phyloP scores from a whole-genome alignment of 441 rosid species.

The Raphanus hybrid region DNA sequence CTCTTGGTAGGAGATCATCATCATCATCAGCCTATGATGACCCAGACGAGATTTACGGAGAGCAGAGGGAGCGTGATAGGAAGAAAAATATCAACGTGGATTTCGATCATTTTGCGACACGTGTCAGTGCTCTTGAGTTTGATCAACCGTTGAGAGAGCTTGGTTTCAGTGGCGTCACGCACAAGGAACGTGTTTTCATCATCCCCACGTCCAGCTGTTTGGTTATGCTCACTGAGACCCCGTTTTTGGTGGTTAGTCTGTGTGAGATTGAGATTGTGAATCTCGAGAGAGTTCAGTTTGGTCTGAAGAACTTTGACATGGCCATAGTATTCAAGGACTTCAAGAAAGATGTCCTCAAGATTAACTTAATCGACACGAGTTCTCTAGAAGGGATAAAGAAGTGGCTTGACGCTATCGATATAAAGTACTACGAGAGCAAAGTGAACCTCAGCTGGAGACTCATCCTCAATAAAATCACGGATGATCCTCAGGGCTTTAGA shows the following conservation, averaged over 20 bases:
- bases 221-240: neutral
- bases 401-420: neutral
- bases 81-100: slow-evolving; percentile 88
- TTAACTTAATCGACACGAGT: neutral
- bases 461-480: neutral
- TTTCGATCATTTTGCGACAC: slow-evolving; percentile 77
- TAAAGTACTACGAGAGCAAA: neutral
- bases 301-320: neutral
- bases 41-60: slow-evolving; percentile 95
- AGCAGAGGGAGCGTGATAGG: slow-evolving; percentile 82
- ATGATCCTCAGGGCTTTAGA: neutral
- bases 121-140: slow-evolving; percentile 90
- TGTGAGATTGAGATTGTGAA: neutral
- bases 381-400: neutral
- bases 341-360: neutral
- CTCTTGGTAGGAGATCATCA: neutral
- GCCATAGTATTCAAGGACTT: neutral
- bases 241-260: neutral
- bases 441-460: neutral
- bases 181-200: neutral
- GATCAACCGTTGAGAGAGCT: slow-evolving; percentile 68
- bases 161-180: neutral
- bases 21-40: slow-evolving; percentile 44
- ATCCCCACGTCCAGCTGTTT: neutral
- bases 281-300: neutral